Base-by-base conservation (phyloP, 805 yeast species). In the Monosporozyma unispora region DNA sequence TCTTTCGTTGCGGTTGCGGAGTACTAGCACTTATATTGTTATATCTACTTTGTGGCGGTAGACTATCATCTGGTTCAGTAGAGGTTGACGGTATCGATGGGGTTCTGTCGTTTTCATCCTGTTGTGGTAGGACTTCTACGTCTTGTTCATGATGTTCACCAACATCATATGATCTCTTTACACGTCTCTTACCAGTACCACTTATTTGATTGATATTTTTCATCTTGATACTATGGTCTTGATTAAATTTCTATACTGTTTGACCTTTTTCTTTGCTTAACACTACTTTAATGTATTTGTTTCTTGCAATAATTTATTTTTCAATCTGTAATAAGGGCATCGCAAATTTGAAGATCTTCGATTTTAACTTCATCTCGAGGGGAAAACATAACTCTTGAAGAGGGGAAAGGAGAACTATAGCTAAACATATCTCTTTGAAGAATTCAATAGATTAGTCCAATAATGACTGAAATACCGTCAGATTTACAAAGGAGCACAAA, bases 111-210 rank as follows among this genome's bases (percentile, higher is more conserved):
- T 10, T 16, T 22, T 37, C 40, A 18, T 18, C 4, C 10, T 7
- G 35, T 31, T 31, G 35, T 12, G 16, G 18, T 31, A 16, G 9
- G 11, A 19, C 14, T 10, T 25, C 44, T 12, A n/a, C 21, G 14
- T 5, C 29, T 16, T 41, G n/a, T n/a, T 25, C 31, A n/a, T 16
- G 6, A 5, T 5, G 18, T 16, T 28, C 38, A 5, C 4, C 37
- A 10, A n/a, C 25, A 14, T 28, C 37, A 11, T 19, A 14, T 9
- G 31, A 23, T 22, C 46, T 38, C 38, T 27, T 46, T 4, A 46
- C 44, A 14, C 48, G 31, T 21, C 48, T 38, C 44, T 46, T 46
- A 19, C 44, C 48, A n/a, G 48, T 16, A 10, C 48, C 48, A 12
- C 28, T 25, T 27, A 46, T 14, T n/a, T 31, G 35, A 3, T 8